These are phyloP conservation scores for Tuber calosporum DNA, from an alignment of 495 filamentous ascomycete genomes.

Conservation along the genomic window DNA sequence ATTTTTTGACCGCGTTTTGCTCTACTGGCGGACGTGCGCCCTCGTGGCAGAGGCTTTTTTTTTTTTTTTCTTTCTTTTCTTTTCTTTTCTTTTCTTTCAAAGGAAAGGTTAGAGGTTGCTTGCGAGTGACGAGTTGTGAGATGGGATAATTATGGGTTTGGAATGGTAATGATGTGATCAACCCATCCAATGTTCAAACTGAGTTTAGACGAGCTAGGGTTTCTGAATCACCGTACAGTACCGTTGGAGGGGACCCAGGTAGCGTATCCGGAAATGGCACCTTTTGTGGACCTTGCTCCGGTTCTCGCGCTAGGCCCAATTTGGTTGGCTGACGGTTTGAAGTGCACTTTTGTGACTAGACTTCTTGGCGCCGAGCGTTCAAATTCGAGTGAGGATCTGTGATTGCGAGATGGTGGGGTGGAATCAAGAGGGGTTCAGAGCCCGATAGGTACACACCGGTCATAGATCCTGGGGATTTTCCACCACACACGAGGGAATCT, in stretches of 20 bases:
- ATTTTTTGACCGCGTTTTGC: not conserved
- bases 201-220: not conserved
- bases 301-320: not conserved
- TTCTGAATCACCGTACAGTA: not conserved
- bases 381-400: not conserved
- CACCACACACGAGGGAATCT: not conserved
- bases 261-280: not conserved
- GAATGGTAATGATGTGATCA: not conserved
- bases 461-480: not conserved
- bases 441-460: not conserved
- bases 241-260: not conserved
- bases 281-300: not conserved
- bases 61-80: not conserved
- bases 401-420: not conserved
- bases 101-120: not conserved
- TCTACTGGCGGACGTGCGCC: not conserved
- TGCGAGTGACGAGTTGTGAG: constrained; percentile 4
- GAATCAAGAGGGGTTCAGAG: too few species aligned
- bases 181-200: not conserved
- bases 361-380: not conserved
- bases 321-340: not conserved
- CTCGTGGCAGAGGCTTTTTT: not conserved
- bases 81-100: too few species aligned
- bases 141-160: not conserved
- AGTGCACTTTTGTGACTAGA: not conserved